Conservation (phyloP, 108 stramenopile genomes). For the Licmophora abbreviata region DNA sequence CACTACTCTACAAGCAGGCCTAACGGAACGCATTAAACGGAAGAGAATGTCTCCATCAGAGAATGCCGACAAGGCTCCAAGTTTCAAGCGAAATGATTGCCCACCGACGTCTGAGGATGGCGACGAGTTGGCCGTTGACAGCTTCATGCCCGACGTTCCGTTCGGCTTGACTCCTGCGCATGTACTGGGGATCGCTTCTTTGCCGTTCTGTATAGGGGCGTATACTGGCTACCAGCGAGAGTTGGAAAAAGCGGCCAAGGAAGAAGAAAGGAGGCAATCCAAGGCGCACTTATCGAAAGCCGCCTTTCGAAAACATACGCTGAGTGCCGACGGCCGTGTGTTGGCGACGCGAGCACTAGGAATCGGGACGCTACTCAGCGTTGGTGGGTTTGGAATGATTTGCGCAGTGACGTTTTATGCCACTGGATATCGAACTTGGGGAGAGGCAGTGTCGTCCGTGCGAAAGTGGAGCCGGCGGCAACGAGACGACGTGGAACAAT, state of each 20-base stretch:
- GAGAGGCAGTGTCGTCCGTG: slow-evolving; percentile 39
- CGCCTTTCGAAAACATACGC: neutral
- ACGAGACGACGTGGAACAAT: slow-evolving; percentile 29
- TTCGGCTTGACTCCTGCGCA: slow-evolving; percentile 19
- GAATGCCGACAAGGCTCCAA: too few species aligned
- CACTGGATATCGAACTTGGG: slow-evolving; percentile 37
- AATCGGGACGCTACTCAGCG: slow-evolving; percentile 1
- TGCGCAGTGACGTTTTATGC: slow-evolving; percentile 18
- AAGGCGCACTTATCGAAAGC: slow-evolving; percentile 4
- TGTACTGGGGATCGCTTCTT: slow-evolving; percentile 14
- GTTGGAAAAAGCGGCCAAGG: neutral
- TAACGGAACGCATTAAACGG: too few species aligned
- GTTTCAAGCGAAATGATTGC: too few species aligned
- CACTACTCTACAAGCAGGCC: too few species aligned
- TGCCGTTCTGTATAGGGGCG: slow-evolving; percentile 34
- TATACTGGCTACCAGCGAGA: slow-evolving; percentile 21
- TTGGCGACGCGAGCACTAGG: slow-evolving; percentile 5
- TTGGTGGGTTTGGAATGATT: slow-evolving; percentile 1
- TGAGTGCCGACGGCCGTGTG: slow-evolving; percentile 1
- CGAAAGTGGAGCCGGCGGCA: slow-evolving; percentile 32
- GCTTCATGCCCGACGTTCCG: too few species aligned
- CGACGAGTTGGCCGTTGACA: too few species aligned
- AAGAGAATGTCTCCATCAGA: too few species aligned
- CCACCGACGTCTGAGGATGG: too few species aligned
- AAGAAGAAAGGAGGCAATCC: neutral